Evolutionary conservation across 345 rosid species (phyloP).

Genomic region (Ricinus communis): DNA sequence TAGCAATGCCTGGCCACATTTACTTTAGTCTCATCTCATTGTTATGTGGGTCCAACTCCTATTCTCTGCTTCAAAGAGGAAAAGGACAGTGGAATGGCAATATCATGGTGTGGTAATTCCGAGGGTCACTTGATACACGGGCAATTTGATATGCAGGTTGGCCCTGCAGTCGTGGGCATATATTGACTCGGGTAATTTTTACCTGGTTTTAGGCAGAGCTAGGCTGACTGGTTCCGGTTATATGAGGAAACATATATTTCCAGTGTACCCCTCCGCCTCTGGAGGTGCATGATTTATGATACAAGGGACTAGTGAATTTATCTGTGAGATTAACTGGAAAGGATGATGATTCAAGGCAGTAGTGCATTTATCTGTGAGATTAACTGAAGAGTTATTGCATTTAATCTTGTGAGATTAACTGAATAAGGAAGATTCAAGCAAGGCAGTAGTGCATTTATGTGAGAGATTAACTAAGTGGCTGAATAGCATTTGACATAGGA

Average conservation of each 20-base stretch:
- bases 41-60: neutral
- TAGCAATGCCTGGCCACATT: neutral
- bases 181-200: neutral
- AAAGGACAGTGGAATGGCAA: neutral
- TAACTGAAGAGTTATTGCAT: no score
- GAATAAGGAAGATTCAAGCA: no score
- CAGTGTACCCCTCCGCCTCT: neutral
- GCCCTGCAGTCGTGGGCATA: neutral
- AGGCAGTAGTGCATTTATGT: neutral
- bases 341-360: no score
- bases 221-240: no score
- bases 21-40: neutral
- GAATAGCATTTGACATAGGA: neutral
- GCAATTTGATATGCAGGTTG: neutral
- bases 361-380: neutral
- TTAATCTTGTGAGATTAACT: no score
- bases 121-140: neutral
- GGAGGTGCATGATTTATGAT: conserved; percentile 8
- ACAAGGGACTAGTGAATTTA: neutral
- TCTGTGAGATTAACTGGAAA: neutral
- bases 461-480: neutral
- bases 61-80: neutral
- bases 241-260: neutral
- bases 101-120: neutral
- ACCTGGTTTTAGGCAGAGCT: neutral